Conservation (phyloP, 495 filamentous ascomycete species). For the Daldinia bambusicola region DNA sequence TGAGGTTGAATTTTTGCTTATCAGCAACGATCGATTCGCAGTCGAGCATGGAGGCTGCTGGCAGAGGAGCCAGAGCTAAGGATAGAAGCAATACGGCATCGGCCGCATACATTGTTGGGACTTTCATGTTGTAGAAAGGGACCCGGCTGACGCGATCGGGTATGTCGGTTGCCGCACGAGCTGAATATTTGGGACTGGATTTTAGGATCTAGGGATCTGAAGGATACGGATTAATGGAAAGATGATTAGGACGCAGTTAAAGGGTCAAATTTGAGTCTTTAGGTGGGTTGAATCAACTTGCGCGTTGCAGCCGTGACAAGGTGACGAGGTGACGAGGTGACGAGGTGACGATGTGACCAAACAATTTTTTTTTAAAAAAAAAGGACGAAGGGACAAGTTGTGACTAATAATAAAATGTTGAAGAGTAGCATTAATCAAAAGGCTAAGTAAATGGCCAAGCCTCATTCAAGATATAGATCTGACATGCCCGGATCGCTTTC, state of each 20-base stretch:
- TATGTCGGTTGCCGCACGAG: not conserved
- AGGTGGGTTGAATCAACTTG: not conserved
- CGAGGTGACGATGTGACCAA: not conserved
- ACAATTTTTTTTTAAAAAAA: constrained; percentile 8
- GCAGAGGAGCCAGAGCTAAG: constrained; percentile 60
- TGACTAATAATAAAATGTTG: not conserved
- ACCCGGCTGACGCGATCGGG: constrained; percentile 27
- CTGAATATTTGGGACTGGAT: not conserved
- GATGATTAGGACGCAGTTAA: not conserved
- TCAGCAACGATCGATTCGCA: constrained; percentile 71
- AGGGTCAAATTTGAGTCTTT: not conserved
- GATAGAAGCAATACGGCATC: constrained; percentile 52
- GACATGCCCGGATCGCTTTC: constrained; percentile 3
- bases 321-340: not conserved
- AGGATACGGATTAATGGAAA: not conserved
- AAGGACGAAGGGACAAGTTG: constrained; percentile 2
- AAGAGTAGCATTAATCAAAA: constrained; percentile 3
- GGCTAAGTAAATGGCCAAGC: constrained; percentile 21
- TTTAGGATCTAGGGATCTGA: too few species aligned
- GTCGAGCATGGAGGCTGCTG: constrained; percentile 62
- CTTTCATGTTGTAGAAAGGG: constrained; percentile 35
- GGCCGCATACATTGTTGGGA: constrained; percentile 42
- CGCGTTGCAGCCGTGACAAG: not conserved
- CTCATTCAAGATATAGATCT: constrained; percentile 20
- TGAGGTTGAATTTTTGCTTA: constrained; percentile 71